Conservation (phyloP, 495 filamentous ascomycete genomes). For the Chaetomium cochliodes region DNA sequence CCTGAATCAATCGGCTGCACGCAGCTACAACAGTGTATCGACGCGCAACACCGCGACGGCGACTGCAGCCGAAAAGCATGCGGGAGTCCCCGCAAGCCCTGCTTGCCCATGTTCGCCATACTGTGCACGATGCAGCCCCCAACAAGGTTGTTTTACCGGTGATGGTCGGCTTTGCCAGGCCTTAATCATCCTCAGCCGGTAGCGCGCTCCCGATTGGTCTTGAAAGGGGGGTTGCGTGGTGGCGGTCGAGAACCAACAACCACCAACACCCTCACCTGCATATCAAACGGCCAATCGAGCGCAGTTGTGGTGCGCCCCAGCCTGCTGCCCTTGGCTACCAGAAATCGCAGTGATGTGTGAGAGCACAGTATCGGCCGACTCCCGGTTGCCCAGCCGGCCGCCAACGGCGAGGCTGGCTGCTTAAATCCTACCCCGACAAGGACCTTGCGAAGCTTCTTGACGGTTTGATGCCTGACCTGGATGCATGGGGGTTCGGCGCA, state of each 20-base stretch:
- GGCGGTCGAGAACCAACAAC: conserved; percentile 11
- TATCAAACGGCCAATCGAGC: conserved; percentile 9
- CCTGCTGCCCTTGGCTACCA: not conserved
- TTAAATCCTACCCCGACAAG: not conserved
- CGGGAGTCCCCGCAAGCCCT: no score
- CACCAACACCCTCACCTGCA: conserved; percentile 11
- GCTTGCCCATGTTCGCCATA: not conserved
- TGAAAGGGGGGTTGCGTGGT: not conserved
- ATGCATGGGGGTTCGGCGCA: not conserved
- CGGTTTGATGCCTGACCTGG: not conserved
- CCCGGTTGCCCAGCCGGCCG: not conserved
- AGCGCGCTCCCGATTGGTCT: conserved; percentile 3
- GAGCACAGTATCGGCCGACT: not conserved
- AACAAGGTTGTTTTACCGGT: not conserved
- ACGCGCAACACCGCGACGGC: no score
- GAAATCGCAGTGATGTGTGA: not conserved
- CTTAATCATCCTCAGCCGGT: conserved; percentile 12
- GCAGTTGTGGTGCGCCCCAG: not conserved
- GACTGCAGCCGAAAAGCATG: no score
- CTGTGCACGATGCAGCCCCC: not conserved
- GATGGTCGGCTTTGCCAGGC: not conserved
- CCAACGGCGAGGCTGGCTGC: conserved; percentile 1
- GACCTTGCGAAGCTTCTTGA: not conserved
- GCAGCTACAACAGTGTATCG: no score
- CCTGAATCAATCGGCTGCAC: no score